Conservation (phyloP, 768 basidiomycete species). For the Mycena alexandri region DNA sequence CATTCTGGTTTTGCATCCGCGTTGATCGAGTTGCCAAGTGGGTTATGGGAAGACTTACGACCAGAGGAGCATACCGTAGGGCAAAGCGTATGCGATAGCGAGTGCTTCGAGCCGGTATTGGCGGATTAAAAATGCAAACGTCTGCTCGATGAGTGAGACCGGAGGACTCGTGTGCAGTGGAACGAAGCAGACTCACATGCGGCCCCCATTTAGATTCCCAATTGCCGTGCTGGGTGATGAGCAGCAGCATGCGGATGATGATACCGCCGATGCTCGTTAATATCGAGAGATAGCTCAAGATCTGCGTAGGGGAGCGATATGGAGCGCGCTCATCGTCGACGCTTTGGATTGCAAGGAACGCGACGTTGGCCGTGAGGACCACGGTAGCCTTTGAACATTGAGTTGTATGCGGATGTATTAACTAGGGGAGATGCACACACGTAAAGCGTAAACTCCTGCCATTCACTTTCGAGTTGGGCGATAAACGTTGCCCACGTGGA, state of each 20-base stretch:
- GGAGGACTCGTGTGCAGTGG: background rate
- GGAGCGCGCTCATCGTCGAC: constrained; percentile 43
- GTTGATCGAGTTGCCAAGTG: background rate
- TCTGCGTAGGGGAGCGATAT: constrained; percentile 56
- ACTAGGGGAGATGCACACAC: constrained; percentile 51
- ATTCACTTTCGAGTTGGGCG: constrained; percentile 59
- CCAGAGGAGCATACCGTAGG: constrained; percentile 71
- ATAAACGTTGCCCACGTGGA: constrained; percentile 61
- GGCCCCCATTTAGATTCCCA: constrained; percentile 50
- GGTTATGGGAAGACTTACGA: constrained; percentile 54
- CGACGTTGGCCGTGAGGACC: constrained; percentile 71
- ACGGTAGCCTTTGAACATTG: constrained; percentile 60
- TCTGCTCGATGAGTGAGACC: constrained; percentile 34
- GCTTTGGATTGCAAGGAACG: constrained; percentile 67
- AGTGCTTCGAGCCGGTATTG: constrained; percentile 58
- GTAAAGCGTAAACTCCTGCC: constrained; percentile 66
- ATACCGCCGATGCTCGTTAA: constrained; percentile 63
- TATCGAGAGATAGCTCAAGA: constrained; percentile 65
- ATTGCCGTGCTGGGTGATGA: constrained; percentile 58
- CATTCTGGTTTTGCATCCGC: constrained; percentile 45
- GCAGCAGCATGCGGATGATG: constrained; percentile 59
- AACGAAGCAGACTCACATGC: constrained; percentile 47
- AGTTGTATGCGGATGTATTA: background rate
- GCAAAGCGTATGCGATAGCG: constrained; percentile 66
- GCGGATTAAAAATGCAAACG: constrained; percentile 39